Base-by-base conservation (phyloP, 129 eudicot genomes). In the Kitagawia praeruptora region DNA sequence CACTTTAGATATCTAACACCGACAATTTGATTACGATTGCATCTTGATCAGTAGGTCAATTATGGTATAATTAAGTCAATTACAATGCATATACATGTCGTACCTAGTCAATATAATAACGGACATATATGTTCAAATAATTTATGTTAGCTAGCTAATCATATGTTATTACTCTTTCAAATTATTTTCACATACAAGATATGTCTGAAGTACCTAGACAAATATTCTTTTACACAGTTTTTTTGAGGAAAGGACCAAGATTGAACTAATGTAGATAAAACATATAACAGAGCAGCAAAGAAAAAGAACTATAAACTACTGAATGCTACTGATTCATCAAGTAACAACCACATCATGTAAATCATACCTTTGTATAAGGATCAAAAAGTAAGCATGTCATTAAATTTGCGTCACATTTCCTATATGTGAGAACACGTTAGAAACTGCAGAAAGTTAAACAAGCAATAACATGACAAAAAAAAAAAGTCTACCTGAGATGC, bases 381-480 rank as follows among this genome's bases (percentile, higher is more conserved):
- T 96, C 99, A 90, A 81, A 90, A 10, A 96, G 87, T 83, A 96
- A 89, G 83, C 98, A 96, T 27, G 95, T 90, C 97, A 92, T 86
- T 78, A 96, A 83, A 77, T 91, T 96, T 76, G 92, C 87, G 47
- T 88, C 99, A 82, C 84, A 88, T 86, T 86, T 92, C 95, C 97
- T 95, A 88, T 74, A 87, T 31, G 77, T 42, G 34, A 72, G 27
- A 46, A 75, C 8, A 54, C 13, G 5, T 13, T 18, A 71, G 15
- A 4, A 79, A 67, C 48, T 77, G 75, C 12, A 28, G 70, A 79
- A 34, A 80, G 27, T 49, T 23, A 6, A 19, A 75, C 74, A 75
- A 79, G 37, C 8, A 11, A 5, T 47, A 78, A 48, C 47, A 21
- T 71, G 44, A 49, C 70, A 67, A 31, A 61, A 23, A 76, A 76